phyloP scores from a whole-genome alignment of 805 yeast species.

The Martiniozyma abietophila region DNA sequence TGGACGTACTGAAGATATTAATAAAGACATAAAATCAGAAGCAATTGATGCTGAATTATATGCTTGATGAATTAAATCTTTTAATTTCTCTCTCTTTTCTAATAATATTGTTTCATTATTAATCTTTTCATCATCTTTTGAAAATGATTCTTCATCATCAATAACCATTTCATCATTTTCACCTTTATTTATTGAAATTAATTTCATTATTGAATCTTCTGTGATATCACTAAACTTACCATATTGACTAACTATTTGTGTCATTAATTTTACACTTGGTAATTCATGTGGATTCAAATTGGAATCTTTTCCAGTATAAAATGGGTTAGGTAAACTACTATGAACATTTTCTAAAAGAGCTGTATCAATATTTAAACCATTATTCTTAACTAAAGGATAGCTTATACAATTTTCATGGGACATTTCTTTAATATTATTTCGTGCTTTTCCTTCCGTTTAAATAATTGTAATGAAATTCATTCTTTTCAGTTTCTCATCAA shows the following conservation, averaged over 20 bases:
- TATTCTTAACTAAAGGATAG: too few relatives aligned
- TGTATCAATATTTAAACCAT: conserved; percentile 9
- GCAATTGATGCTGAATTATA: conserved; percentile 84
- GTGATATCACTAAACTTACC: conserved; percentile 46
- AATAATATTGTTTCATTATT: conserved; percentile 29
- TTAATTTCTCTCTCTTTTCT: conserved; percentile 42
- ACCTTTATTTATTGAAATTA: conserved; percentile 27
- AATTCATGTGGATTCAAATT: conserved; percentile 13
- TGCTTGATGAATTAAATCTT: conserved; percentile 51
- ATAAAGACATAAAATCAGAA: conserved; percentile 75
- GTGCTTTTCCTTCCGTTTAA: too few relatives aligned
- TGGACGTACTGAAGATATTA: conserved; percentile 74
- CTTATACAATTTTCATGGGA: too few relatives aligned
- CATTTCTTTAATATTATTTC: too few relatives aligned
- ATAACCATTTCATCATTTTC: conserved; percentile 10
- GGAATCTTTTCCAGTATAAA: conserved; percentile 4
- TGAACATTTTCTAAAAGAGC: conserved; percentile 11
- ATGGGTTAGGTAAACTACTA: conserved; percentile 9
- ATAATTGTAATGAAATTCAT: too few relatives aligned
- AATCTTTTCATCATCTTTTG: conserved; percentile 14
- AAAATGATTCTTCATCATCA: conserved; percentile 13
- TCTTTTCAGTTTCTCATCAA: too few relatives aligned
- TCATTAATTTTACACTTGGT: conserved; percentile 12
- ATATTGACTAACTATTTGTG: conserved; percentile 11
- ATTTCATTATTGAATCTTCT: conserved; percentile 42